Conservation (phyloP, 371 early-diverging fungal species). For the Rhizopus sp. region DNA sequence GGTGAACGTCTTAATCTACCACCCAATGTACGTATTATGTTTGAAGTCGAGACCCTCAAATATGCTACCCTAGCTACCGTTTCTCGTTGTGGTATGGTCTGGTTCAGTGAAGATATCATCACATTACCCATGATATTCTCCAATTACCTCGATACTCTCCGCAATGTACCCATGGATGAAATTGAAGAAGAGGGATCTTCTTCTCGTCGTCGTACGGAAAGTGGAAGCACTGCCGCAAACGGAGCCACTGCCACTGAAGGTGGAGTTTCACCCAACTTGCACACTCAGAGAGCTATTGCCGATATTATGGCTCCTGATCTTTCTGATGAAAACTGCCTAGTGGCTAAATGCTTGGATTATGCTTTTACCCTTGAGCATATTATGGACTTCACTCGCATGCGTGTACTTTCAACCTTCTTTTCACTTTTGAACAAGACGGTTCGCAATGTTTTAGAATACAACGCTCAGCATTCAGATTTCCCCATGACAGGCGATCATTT, state of each 20-base stretch:
- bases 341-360: slow-evolving; percentile 71
- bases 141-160: slow-evolving; percentile 84
- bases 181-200: slow-evolving; percentile 66
- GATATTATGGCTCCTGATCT: slow-evolving; percentile 74
- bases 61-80: slow-evolving; percentile 99
- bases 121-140: slow-evolving; percentile 79
- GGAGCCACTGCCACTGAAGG: slow-evolving; percentile 51
- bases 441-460: slow-evolving; percentile 85
- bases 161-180: slow-evolving; percentile 81
- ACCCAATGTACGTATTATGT: slow-evolving; percentile 97
- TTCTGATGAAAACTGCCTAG: slow-evolving; percentile 70
- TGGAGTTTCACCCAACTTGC: slow-evolving; percentile 62
- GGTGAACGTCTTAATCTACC: slow-evolving; percentile 98
- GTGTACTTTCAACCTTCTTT: slow-evolving; percentile 87
- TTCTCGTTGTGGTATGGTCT: slow-evolving; percentile 99
- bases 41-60: slow-evolving; percentile 97
- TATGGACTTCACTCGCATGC: slow-evolving; percentile 95
- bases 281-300: slow-evolving; percentile 78
- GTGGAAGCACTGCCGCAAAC: neutral
- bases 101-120: slow-evolving; percentile 95
- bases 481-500: slow-evolving; percentile 80
- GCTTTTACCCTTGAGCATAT: slow-evolving; percentile 85
- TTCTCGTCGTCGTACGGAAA: slow-evolving; percentile 18
- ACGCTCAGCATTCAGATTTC: slow-evolving; percentile 90
- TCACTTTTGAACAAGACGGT: slow-evolving; percentile 90